Evolutionary conservation across 1,284 basidiomycete genomes (phyloP), one percentile per base, ranked within the genome.

Genomic region (Rhodotorula mucilaginosa): DNA sequence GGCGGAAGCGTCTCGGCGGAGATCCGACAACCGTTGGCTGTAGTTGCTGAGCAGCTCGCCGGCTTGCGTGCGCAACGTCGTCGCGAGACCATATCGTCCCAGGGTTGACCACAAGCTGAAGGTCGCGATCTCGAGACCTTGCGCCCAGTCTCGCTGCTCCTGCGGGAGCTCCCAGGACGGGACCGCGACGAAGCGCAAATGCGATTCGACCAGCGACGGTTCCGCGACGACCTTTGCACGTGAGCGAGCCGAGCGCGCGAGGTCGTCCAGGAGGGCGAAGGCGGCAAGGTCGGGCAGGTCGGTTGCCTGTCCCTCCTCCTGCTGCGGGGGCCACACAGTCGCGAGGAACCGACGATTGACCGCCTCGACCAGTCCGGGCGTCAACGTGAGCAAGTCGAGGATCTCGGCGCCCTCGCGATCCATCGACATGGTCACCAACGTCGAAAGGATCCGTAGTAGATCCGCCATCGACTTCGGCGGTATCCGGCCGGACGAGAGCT

Each of bases 131-230:
- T 90, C 82, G 19, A 93, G 84, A 0, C 81, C 79, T 0, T 82
- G 83, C 0, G 86, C 82, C 3, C 88, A 81, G 26, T 18, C 19
- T 84, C 19, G 4, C 39, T 23, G 34, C 8, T 1, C 19, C 6
- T n/a, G 44, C 15, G 47, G 0, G 84, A 89, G 12, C 29, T 72
- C 73, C 79, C 85, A 80, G 0, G 89, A 88, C 13, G 87, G 83
- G 39, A 86, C 83, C 0, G 88, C 84, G 57, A 94, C 80, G 79
- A 92, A 96, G 47, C 90, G 88, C 58, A 97, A 84, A 0, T 94
- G 85, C 10, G 0, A 87, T 82, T 81, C 92, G 86, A 44, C 87
- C 83, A 65, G 85, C 79, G 69, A 86, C 85, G 65, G 84, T 15
- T 31, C 59, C 2, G 80, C 79, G 3, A 94, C 82, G 2, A 83